Evolutionary conservation across 1,139 yeast species (phyloP), one percentile per base, ranked within the genome.

Genomic region (Yarrowia galli): DNA sequence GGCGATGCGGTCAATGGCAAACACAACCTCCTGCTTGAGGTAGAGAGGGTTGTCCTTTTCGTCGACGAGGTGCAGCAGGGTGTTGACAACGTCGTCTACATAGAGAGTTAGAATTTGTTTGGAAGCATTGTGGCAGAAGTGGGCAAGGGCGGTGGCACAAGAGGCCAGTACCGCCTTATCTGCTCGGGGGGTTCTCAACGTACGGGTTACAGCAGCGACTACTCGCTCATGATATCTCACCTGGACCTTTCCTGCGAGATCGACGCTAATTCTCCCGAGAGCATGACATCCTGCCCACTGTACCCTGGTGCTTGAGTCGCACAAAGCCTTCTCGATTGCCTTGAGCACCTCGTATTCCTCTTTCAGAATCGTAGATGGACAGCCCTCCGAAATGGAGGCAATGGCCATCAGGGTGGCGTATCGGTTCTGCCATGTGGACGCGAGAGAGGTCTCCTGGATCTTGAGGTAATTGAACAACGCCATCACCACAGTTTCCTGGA

Each of bases 141-240:
- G 61, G 61, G 61, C 61, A 54, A 54, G 61, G 12, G 61, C 61
- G 10, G 61, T 54, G 61, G 61, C 61, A 40, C 61, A 54, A 1
- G 61, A 54, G 36, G 61, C 61, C 61, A 54, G 18, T 6, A 54
- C 61, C 12, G 61, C 46, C 46, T 54, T 54, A 28, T 54, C 61
- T 54, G 61, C 61, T 54, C 61, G 46, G 61, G 61, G 61, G 46
- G 61, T 54, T 54, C 61, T 54, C 61, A 54, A 54, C 61, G 61
- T 54, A 54, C 61, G 61, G 46, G 61, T 54, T 54, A 54, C 61
- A 25, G 61, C 61, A 54, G 61, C 61, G 61, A 54, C 61, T n/a
- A 54, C 61, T 54, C 61, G 61, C 61, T 54, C 61, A 54, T 54
- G 61, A 54, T 54, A 54, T 54, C 61, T 54, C 61, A 54, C 61